phyloP scores from a whole-genome alignment of 768 basidiomycete species.

The Suillus sp. region DNA sequence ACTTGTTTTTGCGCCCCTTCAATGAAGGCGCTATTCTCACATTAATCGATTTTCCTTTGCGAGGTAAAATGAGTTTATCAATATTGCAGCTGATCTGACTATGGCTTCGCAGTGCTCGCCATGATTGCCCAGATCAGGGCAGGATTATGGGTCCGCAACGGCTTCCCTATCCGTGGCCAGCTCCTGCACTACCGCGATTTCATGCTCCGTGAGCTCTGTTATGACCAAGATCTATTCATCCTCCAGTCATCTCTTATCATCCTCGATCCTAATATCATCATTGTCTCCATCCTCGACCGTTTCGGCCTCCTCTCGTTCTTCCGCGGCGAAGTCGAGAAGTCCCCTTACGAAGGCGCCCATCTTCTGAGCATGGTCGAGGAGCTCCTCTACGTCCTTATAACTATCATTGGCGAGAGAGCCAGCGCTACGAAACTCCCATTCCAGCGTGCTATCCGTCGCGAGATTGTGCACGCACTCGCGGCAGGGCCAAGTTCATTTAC shows the following conservation, averaged over 20 bases:
- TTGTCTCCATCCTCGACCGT: slow-evolving; percentile 87
- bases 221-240: slow-evolving; percentile 93
- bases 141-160: slow-evolving; percentile 97
- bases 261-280: slow-evolving; percentile 74
- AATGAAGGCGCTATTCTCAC: slow-evolving; percentile 71
- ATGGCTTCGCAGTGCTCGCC: slow-evolving; percentile 59
- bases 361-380: slow-evolving; percentile 90
- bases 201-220: slow-evolving; percentile 92
- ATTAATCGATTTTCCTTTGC: slow-evolving; percentile 84
- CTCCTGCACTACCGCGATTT: slow-evolving; percentile 95
- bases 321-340: slow-evolving; percentile 55
- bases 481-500: slow-evolving; percentile 88
- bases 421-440: slow-evolving; percentile 71
- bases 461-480: slow-evolving; percentile 89
- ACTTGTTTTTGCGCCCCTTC: slow-evolving; percentile 61
- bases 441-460: slow-evolving; percentile 66
- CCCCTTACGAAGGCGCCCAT: slow-evolving; percentile 68
- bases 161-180: slow-evolving; percentile 93
- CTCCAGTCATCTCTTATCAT: slow-evolving; percentile 83
- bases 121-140: slow-evolving; percentile 96
- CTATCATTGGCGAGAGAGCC: slow-evolving; percentile 80
- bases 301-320: slow-evolving; percentile 85
- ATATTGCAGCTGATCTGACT: slow-evolving; percentile 9
- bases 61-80: slow-evolving; percentile 56
- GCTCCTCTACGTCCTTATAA: slow-evolving; percentile 83